Conservation (phyloP, 768 basidiomycete species). For the Lactarius tabidus region DNA sequence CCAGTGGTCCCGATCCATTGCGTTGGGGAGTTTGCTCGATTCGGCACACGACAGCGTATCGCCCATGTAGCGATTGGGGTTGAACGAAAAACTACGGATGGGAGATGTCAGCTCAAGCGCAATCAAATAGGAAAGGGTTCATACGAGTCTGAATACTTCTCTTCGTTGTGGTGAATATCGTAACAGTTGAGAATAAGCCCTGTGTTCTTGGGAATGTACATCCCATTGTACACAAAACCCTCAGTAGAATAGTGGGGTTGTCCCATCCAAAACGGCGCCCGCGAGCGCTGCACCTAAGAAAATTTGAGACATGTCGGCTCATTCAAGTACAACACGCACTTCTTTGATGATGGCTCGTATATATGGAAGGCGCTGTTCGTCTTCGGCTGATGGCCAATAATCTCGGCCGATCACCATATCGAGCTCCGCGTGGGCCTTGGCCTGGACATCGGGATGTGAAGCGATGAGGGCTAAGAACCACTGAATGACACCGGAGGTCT, state of each 20-base stretch:
- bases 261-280: constrained; percentile 31
- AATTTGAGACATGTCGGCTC: not conserved
- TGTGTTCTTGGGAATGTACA: constrained; percentile 32
- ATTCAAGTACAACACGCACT: constrained; percentile 17
- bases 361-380: constrained; percentile 29
- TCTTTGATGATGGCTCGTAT: constrained; percentile 31
- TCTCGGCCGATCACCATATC: constrained; percentile 29
- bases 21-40: constrained; percentile 41
- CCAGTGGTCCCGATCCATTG: constrained; percentile 48
- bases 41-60: constrained; percentile 40
- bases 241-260: constrained; percentile 32
- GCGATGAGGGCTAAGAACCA: constrained; percentile 32
- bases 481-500: constrained; percentile 36
- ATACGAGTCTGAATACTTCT: constrained; percentile 40
- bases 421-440: constrained; percentile 31
- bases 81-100: constrained; percentile 28
- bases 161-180: constrained; percentile 31
- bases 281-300: constrained; percentile 27
- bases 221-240: constrained; percentile 33
- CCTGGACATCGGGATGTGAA: constrained; percentile 30
- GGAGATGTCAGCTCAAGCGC: not conserved
- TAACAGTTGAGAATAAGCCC: constrained; percentile 30
- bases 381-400: constrained; percentile 27
- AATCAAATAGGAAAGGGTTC: constrained; percentile 27
- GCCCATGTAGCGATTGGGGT: constrained; percentile 44